Base-by-base conservation (phyloP, 331 rosid species). In the Quercus tomentella region DNA sequence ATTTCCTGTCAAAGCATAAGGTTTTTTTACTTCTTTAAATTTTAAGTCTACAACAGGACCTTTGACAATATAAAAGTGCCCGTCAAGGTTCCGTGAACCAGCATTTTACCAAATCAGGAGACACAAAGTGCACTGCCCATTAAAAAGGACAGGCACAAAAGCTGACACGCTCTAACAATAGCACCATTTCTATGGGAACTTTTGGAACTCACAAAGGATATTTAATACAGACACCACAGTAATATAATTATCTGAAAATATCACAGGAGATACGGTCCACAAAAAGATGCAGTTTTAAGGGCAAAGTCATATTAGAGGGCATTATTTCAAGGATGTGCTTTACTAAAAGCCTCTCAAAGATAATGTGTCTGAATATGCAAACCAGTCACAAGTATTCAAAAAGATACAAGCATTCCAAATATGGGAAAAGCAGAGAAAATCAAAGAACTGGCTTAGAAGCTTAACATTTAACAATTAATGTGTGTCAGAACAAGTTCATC, bases 271-370 rank as follows among this genome's bases (percentile, higher is more conserved):
- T 25, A 0, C 0, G 71, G 52, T 52, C 49, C 77, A 77, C 41
- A 56, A 45, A 73, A 72, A 79, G 74, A 65, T 8, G 72, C 62
- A 20, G 28, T 3, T 30, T 43, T 22, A 6, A 30, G 65, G 12
- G 57, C 67, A 71, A 70, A 45, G 79, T 63, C 35, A 26, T 80
- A 56, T 45, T 26, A 37, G 30, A 60, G 75, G 60, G 6, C 71
- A 22, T 31, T 65, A 37, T 37, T 7, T 37, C 49, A 67, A 56
- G 72, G 82, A 84, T 74, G 71, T 78, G 31, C 70, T 56, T 67
- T 65, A 72, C 57, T 60, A 56, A 78, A 26, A 55, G 67, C 69
- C 45, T 33, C 41, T 20, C 16, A 66, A 70, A 70, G 74, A 79
- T 80, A 11, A 63, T 63, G 9, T 33, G 52, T 72, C 69, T 75